Conservation (phyloP, 2,329 filamentous ascomycete genomes). For the Polychaeton citri region DNA sequence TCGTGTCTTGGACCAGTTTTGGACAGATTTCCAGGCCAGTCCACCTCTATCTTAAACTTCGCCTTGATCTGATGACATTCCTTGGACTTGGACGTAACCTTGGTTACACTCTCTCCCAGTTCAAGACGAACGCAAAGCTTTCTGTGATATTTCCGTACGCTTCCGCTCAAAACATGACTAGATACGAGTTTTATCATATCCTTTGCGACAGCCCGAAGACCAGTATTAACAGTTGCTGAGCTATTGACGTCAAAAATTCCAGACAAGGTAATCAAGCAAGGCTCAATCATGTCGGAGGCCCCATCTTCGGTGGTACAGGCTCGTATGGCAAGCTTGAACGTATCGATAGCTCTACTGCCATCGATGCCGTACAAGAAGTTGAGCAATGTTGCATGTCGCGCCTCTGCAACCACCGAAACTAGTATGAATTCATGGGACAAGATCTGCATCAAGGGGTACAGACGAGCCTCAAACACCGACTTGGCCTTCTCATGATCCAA, state of each 20-base stretch:
- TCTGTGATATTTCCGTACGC: background rate
- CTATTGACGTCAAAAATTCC: slow-evolving; percentile 6
- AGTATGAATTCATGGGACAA: slow-evolving; percentile 29
- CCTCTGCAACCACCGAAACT: slow-evolving; percentile 29
- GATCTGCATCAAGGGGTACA: slow-evolving; percentile 29
- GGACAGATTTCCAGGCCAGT: slow-evolving; percentile 20
- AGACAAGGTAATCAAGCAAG: slow-evolving; percentile 2
- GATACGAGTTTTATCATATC: slow-evolving; percentile 1
- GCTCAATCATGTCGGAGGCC: slow-evolving; percentile 9
- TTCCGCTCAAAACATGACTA: background rate
- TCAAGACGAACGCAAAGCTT: slow-evolving; percentile 2
- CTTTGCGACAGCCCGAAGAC: slow-evolving; percentile 5
- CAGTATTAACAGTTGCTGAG: slow-evolving; percentile 6
- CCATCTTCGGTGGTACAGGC: slow-evolving; percentile 2
- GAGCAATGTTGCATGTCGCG: slow-evolving; percentile 29
- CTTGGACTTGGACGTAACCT: background rate
- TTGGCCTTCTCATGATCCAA: slow-evolving; percentile 3
- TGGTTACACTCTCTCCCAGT: background rate
- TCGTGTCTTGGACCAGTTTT: slow-evolving; percentile 55
- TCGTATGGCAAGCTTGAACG: slow-evolving; percentile 20
- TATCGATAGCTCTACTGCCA: slow-evolving; percentile 22
- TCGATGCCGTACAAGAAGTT: slow-evolving; percentile 30
- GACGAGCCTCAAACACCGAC: slow-evolving; percentile 11
- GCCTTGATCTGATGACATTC: background rate
- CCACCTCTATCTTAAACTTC: slow-evolving; percentile 5